Conservation (phyloP, 2,329 filamentous ascomycete species). For the Cordyceps tenuipes region DNA sequence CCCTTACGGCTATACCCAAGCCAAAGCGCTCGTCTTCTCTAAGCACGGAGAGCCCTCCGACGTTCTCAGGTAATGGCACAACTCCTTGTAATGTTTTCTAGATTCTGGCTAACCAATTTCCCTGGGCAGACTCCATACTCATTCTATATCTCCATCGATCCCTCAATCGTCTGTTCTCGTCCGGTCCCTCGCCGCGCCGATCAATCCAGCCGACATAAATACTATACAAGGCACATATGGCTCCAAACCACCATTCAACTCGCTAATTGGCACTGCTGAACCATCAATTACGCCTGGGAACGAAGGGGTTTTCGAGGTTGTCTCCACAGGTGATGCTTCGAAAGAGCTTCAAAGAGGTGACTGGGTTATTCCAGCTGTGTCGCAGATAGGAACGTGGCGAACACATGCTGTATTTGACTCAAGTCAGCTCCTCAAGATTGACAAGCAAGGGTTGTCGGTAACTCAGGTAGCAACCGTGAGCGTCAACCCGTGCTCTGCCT, state of each 20-base stretch:
- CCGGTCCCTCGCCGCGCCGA: conserved; percentile 79
- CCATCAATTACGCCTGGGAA: conserved; percentile 79
- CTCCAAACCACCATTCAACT: conserved; percentile 68
- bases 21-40: conserved; percentile 71
- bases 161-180: conserved; percentile 61
- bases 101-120: conserved; percentile 1
- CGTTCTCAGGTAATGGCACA: conserved; percentile 56
- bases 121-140: conserved; percentile 52
- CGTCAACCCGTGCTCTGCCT: conserved; percentile 91
- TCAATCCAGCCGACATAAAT: conserved; percentile 98
- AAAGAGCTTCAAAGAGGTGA: conserved; percentile 61
- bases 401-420: conserved; percentile 70
- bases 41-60: conserved; percentile 67
- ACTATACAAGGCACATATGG: conserved; percentile 96
- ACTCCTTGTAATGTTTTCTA: not conserved
- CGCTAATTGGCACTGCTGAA: conserved; percentile 63
- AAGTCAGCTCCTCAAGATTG: conserved; percentile 56
- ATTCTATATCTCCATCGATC: conserved; percentile 69
- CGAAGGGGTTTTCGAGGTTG: conserved; percentile 89
- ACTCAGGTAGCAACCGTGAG: conserved; percentile 79
- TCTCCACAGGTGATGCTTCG: conserved; percentile 54
- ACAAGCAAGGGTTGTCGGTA: conserved; percentile 61
- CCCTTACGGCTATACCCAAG: conserved; percentile 74
- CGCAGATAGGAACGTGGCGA: conserved; percentile 87
- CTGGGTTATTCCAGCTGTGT: conserved; percentile 83